Evolutionary conservation across 2,329 filamentous ascomycete genomes (phyloP).

Genomic region (Sporothrix inflata): DNA sequence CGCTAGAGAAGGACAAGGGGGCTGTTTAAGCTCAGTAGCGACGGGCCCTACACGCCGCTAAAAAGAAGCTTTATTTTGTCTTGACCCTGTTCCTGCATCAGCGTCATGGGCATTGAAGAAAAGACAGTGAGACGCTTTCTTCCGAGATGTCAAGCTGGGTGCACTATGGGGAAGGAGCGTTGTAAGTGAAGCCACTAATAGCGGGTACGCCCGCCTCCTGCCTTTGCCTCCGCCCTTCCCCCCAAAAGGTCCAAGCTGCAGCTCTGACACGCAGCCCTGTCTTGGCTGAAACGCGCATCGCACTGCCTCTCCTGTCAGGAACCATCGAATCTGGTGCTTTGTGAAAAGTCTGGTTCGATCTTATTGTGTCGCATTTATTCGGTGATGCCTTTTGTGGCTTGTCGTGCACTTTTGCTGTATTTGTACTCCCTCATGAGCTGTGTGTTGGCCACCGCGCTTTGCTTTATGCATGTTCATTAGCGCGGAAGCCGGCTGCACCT

Average conservation of each 20-base stretch:
- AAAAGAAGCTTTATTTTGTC: not conserved
- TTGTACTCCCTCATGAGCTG: not conserved
- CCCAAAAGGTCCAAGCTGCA: constrained; percentile 29
- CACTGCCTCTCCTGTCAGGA: constrained; percentile 20
- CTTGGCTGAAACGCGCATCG: constrained; percentile 35
- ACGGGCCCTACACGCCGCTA: not conserved
- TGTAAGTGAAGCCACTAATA: constrained; percentile 6
- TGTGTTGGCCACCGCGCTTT: not conserved
- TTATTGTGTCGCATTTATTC: not conserved
- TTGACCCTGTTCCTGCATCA: not conserved
- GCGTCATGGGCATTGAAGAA: not conserved
- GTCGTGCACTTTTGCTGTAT: not conserved
- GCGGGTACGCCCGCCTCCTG: constrained; percentile 18
- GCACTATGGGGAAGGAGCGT: constrained; percentile 1
- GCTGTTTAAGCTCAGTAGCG: not conserved
- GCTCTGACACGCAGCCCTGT: constrained; percentile 35
- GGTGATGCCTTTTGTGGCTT: not conserved
- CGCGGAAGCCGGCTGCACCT: not conserved
- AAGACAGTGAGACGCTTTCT: not conserved
- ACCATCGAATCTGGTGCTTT: not conserved
- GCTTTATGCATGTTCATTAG: constrained; percentile 3
- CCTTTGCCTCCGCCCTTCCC: constrained; percentile 3
- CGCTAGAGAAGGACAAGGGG: not conserved
- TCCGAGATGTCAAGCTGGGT: not conserved
- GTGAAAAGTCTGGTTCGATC: not conserved